Percentiles rank a stretch among this genome's conserved stretches.
Conservation (phyloP, 2,329 filamentous ascomycete species). For the Neonectria faginata region DNA sequence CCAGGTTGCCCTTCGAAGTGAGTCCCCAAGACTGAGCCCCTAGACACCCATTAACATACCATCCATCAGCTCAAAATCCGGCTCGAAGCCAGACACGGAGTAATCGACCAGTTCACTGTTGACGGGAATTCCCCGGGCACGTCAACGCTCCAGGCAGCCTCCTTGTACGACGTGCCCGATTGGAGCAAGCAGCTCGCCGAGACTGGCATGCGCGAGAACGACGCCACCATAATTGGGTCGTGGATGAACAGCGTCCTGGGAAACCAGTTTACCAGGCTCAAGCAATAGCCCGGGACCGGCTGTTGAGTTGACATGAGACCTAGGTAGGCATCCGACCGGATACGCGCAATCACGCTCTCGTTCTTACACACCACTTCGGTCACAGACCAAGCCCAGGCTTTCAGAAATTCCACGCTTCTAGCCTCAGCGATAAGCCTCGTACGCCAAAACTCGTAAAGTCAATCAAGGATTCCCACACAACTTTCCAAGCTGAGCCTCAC, state of each 20-base stretch:
- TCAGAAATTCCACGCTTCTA: constrained; percentile 31
- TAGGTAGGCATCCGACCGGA: constrained; percentile 24
- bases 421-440: neutral
- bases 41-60: constrained; percentile 16
- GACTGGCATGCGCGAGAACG: constrained; percentile 41
- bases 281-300: constrained; percentile 30
- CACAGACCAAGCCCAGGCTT: constrained; percentile 23
- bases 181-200: constrained; percentile 43
- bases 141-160: constrained; percentile 30
- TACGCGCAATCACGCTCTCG: constrained; percentile 23
- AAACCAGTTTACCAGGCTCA: constrained; percentile 45
- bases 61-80: constrained; percentile 46
- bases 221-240: constrained; percentile 42
- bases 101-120: constrained; percentile 50
- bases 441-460: constrained; percentile 32
- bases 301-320: neutral
- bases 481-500: constrained; percentile 39
- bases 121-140: constrained; percentile 32
- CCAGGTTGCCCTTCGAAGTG: constrained; percentile 61
- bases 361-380: constrained; percentile 38
- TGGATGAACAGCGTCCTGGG: constrained; percentile 51
- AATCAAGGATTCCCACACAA: constrained; percentile 33
- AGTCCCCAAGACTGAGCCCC: constrained; percentile 30
- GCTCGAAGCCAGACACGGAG: constrained; percentile 54
- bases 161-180: constrained; percentile 44